Evolutionary conservation across 1,284 basidiomycete species (phyloP), one percentile per base, ranked within the genome.

Genomic region (Cystobasidium pallidum): DNA sequence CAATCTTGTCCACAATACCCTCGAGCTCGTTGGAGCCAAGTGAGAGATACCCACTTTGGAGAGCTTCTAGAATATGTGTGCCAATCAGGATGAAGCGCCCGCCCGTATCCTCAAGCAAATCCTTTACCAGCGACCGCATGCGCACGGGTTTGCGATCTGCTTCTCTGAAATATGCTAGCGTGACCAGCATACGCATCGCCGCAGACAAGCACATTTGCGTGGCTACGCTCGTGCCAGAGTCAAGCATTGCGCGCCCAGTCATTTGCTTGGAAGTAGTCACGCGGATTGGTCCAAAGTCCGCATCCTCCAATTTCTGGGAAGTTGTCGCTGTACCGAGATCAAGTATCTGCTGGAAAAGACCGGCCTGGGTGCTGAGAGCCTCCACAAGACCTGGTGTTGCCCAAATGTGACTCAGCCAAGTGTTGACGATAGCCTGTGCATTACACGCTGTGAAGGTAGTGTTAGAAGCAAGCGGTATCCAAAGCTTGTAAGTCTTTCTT

Each of bases 231-330:
- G 51, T 55, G 21, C 49, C 49, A 13, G 49, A n/a, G 3, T 54
- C 26, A 15, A 64, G 41, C 76, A 63, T 80, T 78, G 55, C 77
- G 73, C 2, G 80, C 78, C 59, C 78, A 52, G 10, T 77, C 70
- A 77, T 80, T 77, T 30, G 75, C 66, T 51, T 80, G 76, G 45
- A 76, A 77, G 79, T 81, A 78, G 43, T 68, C 0, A 83, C 85
- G 52, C 83, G 82, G 72, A 88, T 85, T 1, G 86, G 84, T 1
- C 82, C 87, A 79, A 91, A 91, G 54, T 85, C 89, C 78, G 90
- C 89, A 28, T 84, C 84, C 59, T 87, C 86, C 21, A 21, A 34
- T 2, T 19, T 17, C 30, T 32, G 28, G 30, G 24, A 10, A 17
- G 62, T 41, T 17, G 13, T 28, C 4, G 30, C 21, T 17, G 49